phyloP scores from a whole-genome alignment of 257 asterid species.

The Nicotiana obtusifolia region DNA sequence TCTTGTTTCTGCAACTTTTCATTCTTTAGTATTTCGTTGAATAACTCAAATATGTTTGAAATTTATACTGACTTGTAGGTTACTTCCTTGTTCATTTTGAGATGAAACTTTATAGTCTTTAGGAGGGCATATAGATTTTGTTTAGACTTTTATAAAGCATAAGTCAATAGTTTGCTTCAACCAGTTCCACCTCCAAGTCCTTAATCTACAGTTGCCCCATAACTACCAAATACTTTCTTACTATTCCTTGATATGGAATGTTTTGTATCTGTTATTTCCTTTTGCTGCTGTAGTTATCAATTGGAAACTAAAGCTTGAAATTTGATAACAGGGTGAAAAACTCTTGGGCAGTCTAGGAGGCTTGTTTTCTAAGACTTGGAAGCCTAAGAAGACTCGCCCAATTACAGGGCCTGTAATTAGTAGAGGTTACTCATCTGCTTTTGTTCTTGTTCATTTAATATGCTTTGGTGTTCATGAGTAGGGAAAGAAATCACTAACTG shows the following conservation, averaged over 20 bases:
- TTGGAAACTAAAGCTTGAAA: constrained; percentile 13
- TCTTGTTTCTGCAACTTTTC: constrained; percentile 1
- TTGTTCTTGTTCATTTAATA: background rate
- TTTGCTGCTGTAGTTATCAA: background rate
- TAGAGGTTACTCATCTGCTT: constrained; percentile 39
- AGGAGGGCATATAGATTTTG: background rate
- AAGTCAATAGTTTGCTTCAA: background rate
- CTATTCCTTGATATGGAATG: background rate
- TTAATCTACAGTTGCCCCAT: background rate
- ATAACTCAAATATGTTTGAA: background rate
- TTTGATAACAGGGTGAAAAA: constrained; percentile 76
- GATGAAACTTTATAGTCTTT: background rate
- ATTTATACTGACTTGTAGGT: background rate
- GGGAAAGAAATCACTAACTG: background rate
- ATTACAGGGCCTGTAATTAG: constrained; percentile 66
- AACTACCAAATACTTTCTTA: background rate
- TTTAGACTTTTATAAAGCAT: background rate
- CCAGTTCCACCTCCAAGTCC: background rate
- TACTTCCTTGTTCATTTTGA: background rate
- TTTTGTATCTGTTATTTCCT: background rate
- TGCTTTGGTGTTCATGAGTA: background rate
- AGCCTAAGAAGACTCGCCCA: constrained; percentile 70
- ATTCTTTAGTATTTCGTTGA: background rate
- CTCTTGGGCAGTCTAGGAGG: constrained; percentile 95
- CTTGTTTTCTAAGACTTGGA: constrained; percentile 86